Base-by-base conservation (phyloP, 192 early-diverging fungal genomes). In the Coemansia sp. region DNA sequence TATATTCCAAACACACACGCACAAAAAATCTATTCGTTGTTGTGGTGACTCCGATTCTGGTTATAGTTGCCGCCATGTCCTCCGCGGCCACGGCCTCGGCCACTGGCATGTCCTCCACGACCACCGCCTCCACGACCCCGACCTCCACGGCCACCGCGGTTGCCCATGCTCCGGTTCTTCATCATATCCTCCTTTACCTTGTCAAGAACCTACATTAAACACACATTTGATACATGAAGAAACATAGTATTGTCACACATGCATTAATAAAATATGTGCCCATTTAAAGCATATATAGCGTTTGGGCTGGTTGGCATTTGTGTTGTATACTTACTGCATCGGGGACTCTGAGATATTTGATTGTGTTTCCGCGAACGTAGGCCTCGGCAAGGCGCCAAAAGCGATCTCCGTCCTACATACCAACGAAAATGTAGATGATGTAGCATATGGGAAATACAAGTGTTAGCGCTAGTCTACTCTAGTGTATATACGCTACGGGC, bases 361-460 rank as follows among this genome's bases (percentile, higher is more conserved):
- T 86, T 22, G 89, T 92, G 52, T 86, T 92, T 51, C 95, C 95
- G 55, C 92, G 84, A 49, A 98, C 87, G 67, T 95, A 97, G 46
- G 88, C 87, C 61, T 97, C 94, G 8, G 87, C 81, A 34, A 98
- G 78, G 20, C 88, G 83, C 87, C 87, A 93, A 61, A 98, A 98
- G 41, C 82, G 77, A 67, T 95, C 88, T n/a, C 92, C 92, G 64
- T 93, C 91, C 84, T 85, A 75, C 39, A 53, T 23, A 26, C 20
- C 26, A 32, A 20, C 18, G 10, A 42, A 22, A 42, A 42, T 23
- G 10, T 8, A 6, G 4, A 23, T 22, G 18, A 17, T 42, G 9
- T 23, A 20, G 17, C 18, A 20, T 11, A 22, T 8, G 3, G 36
- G 3, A 14, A 17, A 13, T 9, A 14, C 36, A 17, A 38, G 20